Evolutionary conservation across 1,284 basidiomycete genomes (phyloP).

Genomic region (Ceratobasidium sp.): DNA sequence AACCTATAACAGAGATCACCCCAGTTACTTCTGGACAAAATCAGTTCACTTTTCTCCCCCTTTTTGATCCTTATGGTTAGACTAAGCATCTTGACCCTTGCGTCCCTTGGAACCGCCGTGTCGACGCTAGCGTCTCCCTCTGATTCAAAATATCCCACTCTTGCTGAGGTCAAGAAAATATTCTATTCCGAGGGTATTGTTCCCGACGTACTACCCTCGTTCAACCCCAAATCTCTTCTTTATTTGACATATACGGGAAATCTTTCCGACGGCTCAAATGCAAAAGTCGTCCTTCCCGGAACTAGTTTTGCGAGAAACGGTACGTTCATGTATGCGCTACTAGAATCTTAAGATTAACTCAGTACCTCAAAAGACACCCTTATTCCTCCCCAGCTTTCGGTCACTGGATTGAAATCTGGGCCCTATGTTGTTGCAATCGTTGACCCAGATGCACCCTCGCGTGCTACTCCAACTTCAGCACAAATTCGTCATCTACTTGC

Average conservation of each 20-base stretch:
- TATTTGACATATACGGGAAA: slow-evolving; percentile 43
- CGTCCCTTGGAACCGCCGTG: neutral
- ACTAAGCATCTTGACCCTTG: neutral
- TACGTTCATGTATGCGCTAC: neutral
- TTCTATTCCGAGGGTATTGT: slow-evolving; percentile 31
- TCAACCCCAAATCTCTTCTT: slow-evolving; percentile 28
- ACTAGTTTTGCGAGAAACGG: slow-evolving; percentile 35
- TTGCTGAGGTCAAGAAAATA: slow-evolving; percentile 32
- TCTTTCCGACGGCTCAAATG: slow-evolving; percentile 32
- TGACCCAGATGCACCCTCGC: slow-evolving; percentile 42
- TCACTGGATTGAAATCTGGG: slow-evolving; percentile 20
- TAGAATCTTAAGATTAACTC: too few species aligned
- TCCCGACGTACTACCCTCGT: slow-evolving; percentile 35
- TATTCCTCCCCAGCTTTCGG: slow-evolving; percentile 24
- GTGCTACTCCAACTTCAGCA: slow-evolving; percentile 26
- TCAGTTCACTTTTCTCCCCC: neutral
- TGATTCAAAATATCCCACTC: neutral
- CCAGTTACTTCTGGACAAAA: too few species aligned
- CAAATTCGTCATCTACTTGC: slow-evolving; percentile 40
- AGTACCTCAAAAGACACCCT: slow-evolving; percentile 22
- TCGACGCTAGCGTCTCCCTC: slow-evolving; percentile 1
- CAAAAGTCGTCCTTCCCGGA: slow-evolving; percentile 37
- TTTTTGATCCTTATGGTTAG: neutral
- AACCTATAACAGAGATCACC: too few species aligned
- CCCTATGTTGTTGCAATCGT: slow-evolving; percentile 41